Evolutionary conservation across 208 protist species (phyloP).

Genomic region (Novymonas esmeraldas): DNA sequence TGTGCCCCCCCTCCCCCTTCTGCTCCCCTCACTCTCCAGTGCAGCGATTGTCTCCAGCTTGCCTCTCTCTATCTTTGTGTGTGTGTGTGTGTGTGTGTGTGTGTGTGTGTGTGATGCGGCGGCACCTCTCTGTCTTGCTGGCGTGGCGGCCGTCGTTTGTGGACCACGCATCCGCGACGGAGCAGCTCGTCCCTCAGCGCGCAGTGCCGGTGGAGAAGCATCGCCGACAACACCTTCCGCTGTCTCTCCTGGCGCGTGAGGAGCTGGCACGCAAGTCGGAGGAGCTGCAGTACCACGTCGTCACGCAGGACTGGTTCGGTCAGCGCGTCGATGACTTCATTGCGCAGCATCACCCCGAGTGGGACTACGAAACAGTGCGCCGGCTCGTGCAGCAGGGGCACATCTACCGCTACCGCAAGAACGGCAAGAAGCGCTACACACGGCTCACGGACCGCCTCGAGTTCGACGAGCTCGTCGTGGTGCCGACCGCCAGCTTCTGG

Average conservation of each 20-base stretch:
- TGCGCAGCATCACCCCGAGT: conserved; percentile 84
- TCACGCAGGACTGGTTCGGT: conserved; percentile 89
- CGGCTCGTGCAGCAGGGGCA: conserved; percentile 84
- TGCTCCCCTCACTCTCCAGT: not conserved
- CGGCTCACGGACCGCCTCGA: conserved; percentile 85
- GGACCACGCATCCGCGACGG: conserved; percentile 41
- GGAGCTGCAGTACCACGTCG: conserved; percentile 82
- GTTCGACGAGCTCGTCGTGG: conserved; percentile 90
- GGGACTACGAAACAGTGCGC: conserved; percentile 82
- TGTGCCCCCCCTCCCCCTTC: not conserved
- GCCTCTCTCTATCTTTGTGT: not conserved
- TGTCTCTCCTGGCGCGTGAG: conserved; percentile 78
- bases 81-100: not conserved
- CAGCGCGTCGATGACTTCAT: conserved; percentile 88
- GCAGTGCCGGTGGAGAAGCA: conserved; percentile 45
- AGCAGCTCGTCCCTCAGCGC: conserved; percentile 18
- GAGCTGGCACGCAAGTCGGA: conserved; percentile 52
- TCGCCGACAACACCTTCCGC: conserved; percentile 54
- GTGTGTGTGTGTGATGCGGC: conserved; percentile 1
- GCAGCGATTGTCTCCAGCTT: not conserved
- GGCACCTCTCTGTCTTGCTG: conserved; percentile 18
- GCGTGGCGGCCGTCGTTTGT: conserved; percentile 49
- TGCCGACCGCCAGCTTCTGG: conserved; percentile 74
- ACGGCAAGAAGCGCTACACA: conserved; percentile 87
- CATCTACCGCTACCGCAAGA: conserved; percentile 89